Evolutionary conservation across 2,329 filamentous ascomycete genomes (phyloP).

Genomic region (Aspergillus neoniger): DNA sequence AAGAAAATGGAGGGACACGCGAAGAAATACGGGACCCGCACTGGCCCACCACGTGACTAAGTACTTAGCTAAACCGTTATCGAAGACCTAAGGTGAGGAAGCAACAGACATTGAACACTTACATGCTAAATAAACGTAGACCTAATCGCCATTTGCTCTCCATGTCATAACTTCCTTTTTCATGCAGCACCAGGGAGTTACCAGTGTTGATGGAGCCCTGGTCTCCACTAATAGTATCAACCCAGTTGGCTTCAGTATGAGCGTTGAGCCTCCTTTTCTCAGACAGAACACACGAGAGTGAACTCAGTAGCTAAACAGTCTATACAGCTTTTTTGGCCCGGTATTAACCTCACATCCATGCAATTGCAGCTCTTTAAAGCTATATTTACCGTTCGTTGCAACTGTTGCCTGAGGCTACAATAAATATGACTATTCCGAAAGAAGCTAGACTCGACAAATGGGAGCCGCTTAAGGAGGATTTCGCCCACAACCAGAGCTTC

Average conservation of each 20-base stretch:
- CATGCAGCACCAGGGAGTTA: accelerated
- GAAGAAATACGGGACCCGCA: slow-evolving; percentile 24
- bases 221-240: neutral
- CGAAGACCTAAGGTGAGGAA: neutral
- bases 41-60: slow-evolving; percentile 22
- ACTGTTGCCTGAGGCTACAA: neutral
- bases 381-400: neutral
- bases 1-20: slow-evolving; percentile 20
- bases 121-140: neutral
- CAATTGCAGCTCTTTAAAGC: neutral
- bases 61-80: neutral
- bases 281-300: neutral
- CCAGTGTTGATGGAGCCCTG: neutral
- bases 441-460: slow-evolving; percentile 19
- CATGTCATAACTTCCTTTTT: too few relatives aligned
- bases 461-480: slow-evolving; percentile 24
- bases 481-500: slow-evolving; percentile 14
- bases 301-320: neutral
- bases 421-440: slow-evolving; percentile 20
- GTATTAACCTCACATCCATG: neutral
- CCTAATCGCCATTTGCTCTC: too few relatives aligned
- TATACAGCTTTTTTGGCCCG: too few relatives aligned
- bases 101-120: neutral
- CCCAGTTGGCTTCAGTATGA: neutral
- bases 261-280: neutral